Conservation (phyloP, 2,329 filamentous ascomycete species). For the Chalaropsis ovoidea region DNA sequence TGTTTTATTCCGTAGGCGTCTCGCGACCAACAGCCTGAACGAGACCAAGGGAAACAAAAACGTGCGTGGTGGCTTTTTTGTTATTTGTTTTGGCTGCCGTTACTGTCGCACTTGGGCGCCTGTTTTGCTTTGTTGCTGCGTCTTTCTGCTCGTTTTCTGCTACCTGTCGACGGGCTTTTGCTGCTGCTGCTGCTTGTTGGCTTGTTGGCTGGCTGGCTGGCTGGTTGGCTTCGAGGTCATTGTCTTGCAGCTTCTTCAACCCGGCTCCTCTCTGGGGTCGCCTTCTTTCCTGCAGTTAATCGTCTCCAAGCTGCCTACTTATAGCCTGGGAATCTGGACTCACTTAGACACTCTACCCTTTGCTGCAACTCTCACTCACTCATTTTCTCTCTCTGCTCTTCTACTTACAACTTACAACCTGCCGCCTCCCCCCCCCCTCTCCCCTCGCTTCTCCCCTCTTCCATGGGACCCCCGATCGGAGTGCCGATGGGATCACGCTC, state of each 20-base stretch:
- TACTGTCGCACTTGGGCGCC: slow-evolving; percentile 14
- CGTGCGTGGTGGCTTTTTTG: not conserved
- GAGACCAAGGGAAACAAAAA: not conserved
- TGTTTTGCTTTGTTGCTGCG: not conserved
- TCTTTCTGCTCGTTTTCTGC: not conserved
- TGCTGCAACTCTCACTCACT: not conserved
- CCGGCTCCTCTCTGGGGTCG: too few relatives aligned
- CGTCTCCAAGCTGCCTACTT: too few relatives aligned
- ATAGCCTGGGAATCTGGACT: too few relatives aligned
- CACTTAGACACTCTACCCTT: not conserved
- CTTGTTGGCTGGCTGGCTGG: too few relatives aligned
- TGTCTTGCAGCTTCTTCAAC: not conserved
- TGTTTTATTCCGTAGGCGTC: not conserved
- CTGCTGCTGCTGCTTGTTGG: not conserved
- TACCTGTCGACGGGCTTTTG: not conserved
- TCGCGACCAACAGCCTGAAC: not conserved
- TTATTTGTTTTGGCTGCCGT: not conserved
- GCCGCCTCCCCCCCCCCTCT: slow-evolving; percentile 39
- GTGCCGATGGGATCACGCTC: slow-evolving; percentile 26
- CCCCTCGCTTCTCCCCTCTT: slow-evolving; percentile 40
- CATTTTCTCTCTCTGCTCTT: not conserved
- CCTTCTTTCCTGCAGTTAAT: too few relatives aligned
- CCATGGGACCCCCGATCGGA: slow-evolving; percentile 35
- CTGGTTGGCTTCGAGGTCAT: not conserved
- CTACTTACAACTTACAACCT: not conserved